Evolutionary conservation across 2,329 filamentous ascomycete genomes (phyloP).

Genomic region (Colletotrichum orchidophilum): DNA sequence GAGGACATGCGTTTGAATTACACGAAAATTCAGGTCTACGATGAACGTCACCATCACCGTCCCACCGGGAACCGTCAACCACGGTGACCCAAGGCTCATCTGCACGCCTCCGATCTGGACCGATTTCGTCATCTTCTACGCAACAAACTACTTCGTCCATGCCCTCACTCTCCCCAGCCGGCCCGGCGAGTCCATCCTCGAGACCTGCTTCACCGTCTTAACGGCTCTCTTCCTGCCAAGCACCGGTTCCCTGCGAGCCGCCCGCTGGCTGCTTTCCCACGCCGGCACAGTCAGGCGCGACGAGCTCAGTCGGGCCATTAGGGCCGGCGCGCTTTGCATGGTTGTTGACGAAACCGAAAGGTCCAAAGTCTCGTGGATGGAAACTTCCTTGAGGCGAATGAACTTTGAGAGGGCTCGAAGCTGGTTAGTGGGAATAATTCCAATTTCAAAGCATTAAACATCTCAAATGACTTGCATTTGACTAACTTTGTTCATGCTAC

Average conservation of each 20-base stretch:
- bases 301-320: constrained; percentile 29
- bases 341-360: constrained; percentile 32
- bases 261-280: constrained; percentile 26
- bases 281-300: constrained; percentile 28
- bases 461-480: not conserved
- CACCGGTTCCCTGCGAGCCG: constrained; percentile 33
- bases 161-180: constrained; percentile 35
- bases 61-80: constrained; percentile 20
- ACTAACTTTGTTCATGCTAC: constrained; percentile 12
- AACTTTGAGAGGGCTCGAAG: constrained; percentile 24
- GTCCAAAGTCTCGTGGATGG: constrained; percentile 26
- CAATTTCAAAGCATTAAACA: not conserved
- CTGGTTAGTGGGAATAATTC: constrained; percentile 10
- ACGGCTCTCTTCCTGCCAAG: constrained; percentile 33
- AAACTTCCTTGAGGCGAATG: constrained; percentile 19
- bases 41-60: constrained; percentile 30
- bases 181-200: constrained; percentile 34
- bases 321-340: constrained; percentile 38
- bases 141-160: constrained; percentile 40
- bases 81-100: constrained; percentile 35
- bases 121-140: constrained; percentile 38
- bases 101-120: constrained; percentile 35
- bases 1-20: not conserved
- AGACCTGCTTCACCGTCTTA: constrained; percentile 27
- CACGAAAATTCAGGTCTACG: not conserved